Base-by-base conservation (phyloP, 2,329 filamentous ascomycete genomes). In the Arachnomyces sp. region DNA sequence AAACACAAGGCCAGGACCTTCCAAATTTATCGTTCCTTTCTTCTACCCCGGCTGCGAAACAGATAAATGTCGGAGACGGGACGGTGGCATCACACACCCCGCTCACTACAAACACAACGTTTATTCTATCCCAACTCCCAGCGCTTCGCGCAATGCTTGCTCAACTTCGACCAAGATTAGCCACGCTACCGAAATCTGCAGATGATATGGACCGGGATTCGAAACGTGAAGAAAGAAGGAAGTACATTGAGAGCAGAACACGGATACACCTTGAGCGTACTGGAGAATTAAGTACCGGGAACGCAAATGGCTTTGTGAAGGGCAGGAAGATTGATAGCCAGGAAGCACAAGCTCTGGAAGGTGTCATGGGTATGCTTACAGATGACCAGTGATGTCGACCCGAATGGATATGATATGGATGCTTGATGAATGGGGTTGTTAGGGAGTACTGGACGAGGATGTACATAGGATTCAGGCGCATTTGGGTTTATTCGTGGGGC, bases 161-260 rank as follows among this genome's bases (percentile, higher is more conserved):
- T 7, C 73, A 75, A 9, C 67, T 95, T 28, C 70, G 80, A 45
- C 79, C 84, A 0, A 78, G 82, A 44, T 65, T 93, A 18, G 61
- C 62, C 4, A 59, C 61, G 4, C 47, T 77, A 38, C 55, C 60
- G 2, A 50, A 48, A 15, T 52, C 58, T 1, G 54, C 62, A 3
- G 57, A 60, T 18, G 61, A 61, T 3, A 56, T 58, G 21, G 59
- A 66, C 43, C 53, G 52, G 35, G 61, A 71, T 46, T 74, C 73
- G 34, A 85, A 79, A 67, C 74, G 80, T 30, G 75, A 80, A 39
- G 80, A 92, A 59, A 72, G 90, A 44, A 73, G 82, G 42, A 76
- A 84, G 49, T 96, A 96, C 59, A 80, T 96, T 36, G 89, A 95
- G 63, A 75, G 75, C 39, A 81, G 88, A 54, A 85, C 86, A 37